These are phyloP conservation scores for Calocybe cyanea DNA, from an alignment of 768 basidiomycete species.

Conservation along the genomic window DNA sequence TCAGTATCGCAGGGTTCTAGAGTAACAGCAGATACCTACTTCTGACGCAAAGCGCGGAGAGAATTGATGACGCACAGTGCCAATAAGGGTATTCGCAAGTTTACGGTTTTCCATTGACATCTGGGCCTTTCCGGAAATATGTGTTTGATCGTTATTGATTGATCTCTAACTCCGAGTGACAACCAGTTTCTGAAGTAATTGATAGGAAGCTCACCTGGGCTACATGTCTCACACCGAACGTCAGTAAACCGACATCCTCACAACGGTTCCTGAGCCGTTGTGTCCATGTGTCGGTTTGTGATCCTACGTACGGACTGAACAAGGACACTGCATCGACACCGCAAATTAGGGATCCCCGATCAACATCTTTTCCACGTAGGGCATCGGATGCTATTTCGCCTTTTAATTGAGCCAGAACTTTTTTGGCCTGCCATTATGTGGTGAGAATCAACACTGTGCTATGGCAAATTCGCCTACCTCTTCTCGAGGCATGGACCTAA, in stretches of 20 bases:
- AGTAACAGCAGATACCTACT: conserved; percentile 28
- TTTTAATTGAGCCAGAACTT: conserved; percentile 37
- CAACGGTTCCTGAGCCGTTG: conserved; percentile 30
- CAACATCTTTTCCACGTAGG: conserved; percentile 28
- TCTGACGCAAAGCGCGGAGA: conserved; percentile 58
- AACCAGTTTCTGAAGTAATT: not conserved
- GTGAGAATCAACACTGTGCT: no score
- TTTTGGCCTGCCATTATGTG: conserved; percentile 36
- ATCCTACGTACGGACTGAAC: conserved; percentile 33
- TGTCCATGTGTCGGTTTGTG: conserved; percentile 19
- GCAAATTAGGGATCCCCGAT: conserved; percentile 42
- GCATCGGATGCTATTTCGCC: conserved; percentile 21
- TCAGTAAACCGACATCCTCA: conserved; percentile 29
- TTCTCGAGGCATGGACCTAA: conserved; percentile 40
- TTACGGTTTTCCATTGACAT: conserved; percentile 28
- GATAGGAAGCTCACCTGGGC: conserved; percentile 32
- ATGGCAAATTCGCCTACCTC: conserved; percentile 32
- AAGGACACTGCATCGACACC: conserved; percentile 48
- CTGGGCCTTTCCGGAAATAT: conserved; percentile 27
- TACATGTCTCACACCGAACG: conserved; percentile 38
- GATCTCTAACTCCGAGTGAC: conserved; percentile 36
- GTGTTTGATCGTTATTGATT: conserved; percentile 40
- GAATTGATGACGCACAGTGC: conserved; percentile 74
- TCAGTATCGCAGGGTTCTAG: conserved; percentile 11
- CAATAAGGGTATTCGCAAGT: conserved; percentile 45